Conservation (phyloP, 2,329 filamentous ascomycete genomes). For the Polytolypa hystricis region DNA sequence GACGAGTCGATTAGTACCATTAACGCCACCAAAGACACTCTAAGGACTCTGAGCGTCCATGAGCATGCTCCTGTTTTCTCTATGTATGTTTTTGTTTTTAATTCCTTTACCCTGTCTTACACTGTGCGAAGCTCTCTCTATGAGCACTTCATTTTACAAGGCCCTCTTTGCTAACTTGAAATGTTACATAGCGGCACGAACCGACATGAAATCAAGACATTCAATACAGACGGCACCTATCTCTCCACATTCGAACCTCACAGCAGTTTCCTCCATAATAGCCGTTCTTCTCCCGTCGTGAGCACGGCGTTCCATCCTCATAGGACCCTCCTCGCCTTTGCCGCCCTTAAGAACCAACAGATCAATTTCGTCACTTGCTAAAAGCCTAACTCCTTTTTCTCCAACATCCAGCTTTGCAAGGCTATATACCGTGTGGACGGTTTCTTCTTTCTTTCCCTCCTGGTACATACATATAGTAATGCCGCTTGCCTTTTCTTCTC, state of each 20-base stretch:
- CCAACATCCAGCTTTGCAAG: background rate
- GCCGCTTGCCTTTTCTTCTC: too few relatives aligned
- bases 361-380: constrained; percentile 75
- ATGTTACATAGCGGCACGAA: constrained; percentile 64
- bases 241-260: constrained; percentile 83
- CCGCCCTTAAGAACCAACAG: constrained; percentile 75
- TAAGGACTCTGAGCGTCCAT: constrained; percentile 81
- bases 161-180: constrained; percentile 12
- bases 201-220: constrained; percentile 77
- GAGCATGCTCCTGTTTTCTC: constrained; percentile 95
- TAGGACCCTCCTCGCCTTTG: constrained; percentile 78
- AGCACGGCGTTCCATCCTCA: constrained; percentile 93
- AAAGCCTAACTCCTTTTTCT: background rate
- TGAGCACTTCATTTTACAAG: too few relatives aligned
- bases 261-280: constrained; percentile 74
- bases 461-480: too few relatives aligned
- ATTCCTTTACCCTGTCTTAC: too few relatives aligned
- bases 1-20: constrained; percentile 64
- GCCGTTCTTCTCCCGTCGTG: constrained; percentile 69
- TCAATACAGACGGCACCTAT: constrained; percentile 72
- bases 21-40: constrained; percentile 61
- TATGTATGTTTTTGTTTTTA: constrained; percentile 60
- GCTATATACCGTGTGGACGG: too few relatives aligned
- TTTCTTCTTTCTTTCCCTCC: background rate
- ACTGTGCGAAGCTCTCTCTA: too few relatives aligned